phyloP scores from a whole-genome alignment of 345 rosid genomes.

The Hypericum perforatum region DNA sequence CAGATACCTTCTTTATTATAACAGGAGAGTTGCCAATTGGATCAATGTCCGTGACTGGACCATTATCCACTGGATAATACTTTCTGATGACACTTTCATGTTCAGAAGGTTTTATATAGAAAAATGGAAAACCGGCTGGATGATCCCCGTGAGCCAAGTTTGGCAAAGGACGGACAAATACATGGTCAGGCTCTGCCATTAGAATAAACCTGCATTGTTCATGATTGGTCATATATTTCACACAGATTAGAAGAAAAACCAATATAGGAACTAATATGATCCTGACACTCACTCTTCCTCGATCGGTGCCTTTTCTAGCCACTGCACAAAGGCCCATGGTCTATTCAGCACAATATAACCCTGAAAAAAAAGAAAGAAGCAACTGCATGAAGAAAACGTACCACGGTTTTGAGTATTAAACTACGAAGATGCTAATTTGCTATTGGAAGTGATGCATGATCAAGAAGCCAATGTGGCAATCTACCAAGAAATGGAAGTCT shows the following conservation, averaged over 20 bases:
- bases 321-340: slow-evolving; percentile 98
- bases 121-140: slow-evolving; percentile 86
- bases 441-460: too few relatives aligned
- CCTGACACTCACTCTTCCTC: slow-evolving; percentile 70
- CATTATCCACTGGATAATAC: slow-evolving; percentile 57
- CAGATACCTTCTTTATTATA: slow-evolving; percentile 50
- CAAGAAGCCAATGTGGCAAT: too few relatives aligned
- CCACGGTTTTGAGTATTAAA: background rate
- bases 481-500: background rate
- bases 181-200: slow-evolving; percentile 96
- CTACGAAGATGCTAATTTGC: too few relatives aligned
- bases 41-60: slow-evolving; percentile 52
- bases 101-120: slow-evolving; percentile 67
- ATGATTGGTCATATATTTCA: slow-evolving; percentile 16
- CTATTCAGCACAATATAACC: slow-evolving; percentile 93
- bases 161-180: slow-evolving; percentile 73
- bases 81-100: slow-evolving; percentile 44
- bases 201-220: slow-evolving; percentile 57
- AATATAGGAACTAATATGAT: background rate
- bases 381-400: background rate
- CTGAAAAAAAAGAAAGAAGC: slow-evolving; percentile 30
- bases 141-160: slow-evolving; percentile 56
- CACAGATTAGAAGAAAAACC: background rate
- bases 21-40: slow-evolving; percentile 83
- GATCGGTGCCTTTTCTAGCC: slow-evolving; percentile 85